Conservation (phyloP, 768 basidiomycete genomes). For the Glaciozyma antarctica region DNA sequence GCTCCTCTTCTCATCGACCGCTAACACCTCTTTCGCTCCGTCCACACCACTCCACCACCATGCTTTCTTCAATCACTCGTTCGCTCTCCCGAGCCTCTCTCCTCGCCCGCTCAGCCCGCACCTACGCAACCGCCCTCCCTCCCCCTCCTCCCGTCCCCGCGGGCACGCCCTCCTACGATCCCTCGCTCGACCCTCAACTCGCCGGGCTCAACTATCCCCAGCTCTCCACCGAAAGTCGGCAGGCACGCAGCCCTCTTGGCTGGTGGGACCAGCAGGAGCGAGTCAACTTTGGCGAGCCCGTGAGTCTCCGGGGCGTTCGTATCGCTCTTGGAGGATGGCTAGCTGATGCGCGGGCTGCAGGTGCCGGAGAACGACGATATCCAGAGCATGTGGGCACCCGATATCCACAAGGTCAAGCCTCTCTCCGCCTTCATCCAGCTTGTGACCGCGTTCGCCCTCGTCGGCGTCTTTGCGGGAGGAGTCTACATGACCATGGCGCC, state of each 20-base stretch:
- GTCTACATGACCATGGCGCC: conserved; percentile 13
- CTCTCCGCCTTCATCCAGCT: conserved; percentile 38
- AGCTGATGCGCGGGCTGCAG: conserved; percentile 26
- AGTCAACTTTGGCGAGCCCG: conserved; percentile 42
- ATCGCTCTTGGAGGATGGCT: too few species aligned
- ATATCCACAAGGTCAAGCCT: conserved; percentile 39
- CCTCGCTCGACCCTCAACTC: conserved; percentile 31
- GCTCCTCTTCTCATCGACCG: too few species aligned
- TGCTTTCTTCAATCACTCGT: background rate
- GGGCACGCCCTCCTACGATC: conserved; percentile 10
- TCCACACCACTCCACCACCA: background rate
- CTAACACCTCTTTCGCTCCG: background rate
- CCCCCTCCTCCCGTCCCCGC: conserved; percentile 5
- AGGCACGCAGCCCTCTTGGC: conserved; percentile 37
- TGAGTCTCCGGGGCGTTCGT: conserved; percentile 26
- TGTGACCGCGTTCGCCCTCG: conserved; percentile 36
- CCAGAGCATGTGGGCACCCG: conserved; percentile 43
- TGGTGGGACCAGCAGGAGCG: conserved; percentile 44
- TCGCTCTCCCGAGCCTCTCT: background rate
- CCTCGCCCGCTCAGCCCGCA: background rate
- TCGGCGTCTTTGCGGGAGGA: conserved; percentile 26
- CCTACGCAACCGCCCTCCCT: conserved; percentile 12
- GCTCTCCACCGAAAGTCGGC: conserved; percentile 38
- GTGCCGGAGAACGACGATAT: conserved; percentile 43
- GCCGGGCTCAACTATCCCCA: conserved; percentile 39